phyloP scores from a whole-genome alignment of 352 stramenopile species.

The Peronospora destructor region DNA sequence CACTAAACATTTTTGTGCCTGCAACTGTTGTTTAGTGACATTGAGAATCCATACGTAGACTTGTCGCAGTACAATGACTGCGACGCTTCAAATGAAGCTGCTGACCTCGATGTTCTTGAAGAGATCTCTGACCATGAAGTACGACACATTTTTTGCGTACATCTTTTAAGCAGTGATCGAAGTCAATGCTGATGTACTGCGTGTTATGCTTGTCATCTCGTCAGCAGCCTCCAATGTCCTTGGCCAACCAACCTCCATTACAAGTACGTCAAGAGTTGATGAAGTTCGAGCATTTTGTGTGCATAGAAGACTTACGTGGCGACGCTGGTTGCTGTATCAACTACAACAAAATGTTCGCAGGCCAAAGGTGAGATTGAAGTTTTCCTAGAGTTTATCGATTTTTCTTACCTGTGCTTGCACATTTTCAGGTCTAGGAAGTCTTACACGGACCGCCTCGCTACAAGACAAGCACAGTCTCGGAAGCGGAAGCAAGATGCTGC shows the following conservation, averaged over 20 bases:
- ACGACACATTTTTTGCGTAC: background rate
- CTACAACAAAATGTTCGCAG: conserved; percentile 66
- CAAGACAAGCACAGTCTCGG: conserved; percentile 36
- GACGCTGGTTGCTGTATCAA: conserved; percentile 62
- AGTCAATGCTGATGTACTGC: conserved; percentile 2
- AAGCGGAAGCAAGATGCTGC: conserved; percentile 38
- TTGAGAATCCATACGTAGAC: conserved; percentile 38
- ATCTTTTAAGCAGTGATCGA: background rate
- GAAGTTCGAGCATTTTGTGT: conserved; percentile 61
- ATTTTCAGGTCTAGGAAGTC: conserved; percentile 31
- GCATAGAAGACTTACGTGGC: conserved; percentile 43
- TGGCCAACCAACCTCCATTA: conserved; percentile 13
- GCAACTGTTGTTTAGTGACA: conserved; percentile 19
- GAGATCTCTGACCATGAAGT: conserved; percentile 72
- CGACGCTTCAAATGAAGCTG: conserved; percentile 18
- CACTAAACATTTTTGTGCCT: conserved; percentile 8
- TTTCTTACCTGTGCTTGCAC: background rate
- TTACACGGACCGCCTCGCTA: conserved; percentile 46
- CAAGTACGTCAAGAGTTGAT: conserved; percentile 37
- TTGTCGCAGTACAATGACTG: conserved; percentile 27
- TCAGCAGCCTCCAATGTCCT: conserved; percentile 7
- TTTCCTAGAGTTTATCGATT: background rate
- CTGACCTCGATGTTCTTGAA: conserved; percentile 36
- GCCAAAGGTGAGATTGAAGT: conserved; percentile 37
- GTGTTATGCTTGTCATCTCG: background rate